Percentiles rank a stretch among this genome's conserved stretches.
phyloP scores from a whole-genome alignment of 371 early-diverging fungal species.

The Apophysomyces trapeziformis region DNA sequence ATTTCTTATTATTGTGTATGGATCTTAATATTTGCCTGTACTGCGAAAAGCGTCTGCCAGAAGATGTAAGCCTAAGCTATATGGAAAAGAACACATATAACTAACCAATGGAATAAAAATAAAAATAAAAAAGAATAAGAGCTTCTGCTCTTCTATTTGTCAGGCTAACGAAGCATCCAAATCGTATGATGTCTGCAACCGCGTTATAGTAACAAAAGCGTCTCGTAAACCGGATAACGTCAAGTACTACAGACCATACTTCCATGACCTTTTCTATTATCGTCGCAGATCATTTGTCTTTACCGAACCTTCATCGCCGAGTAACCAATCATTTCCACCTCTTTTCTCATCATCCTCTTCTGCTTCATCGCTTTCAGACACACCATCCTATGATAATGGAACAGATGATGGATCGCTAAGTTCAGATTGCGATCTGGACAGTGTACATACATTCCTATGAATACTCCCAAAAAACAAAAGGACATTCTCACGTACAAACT shows the following conservation, averaged over 20 bases:
- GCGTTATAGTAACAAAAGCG: not conserved
- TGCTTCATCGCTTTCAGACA: conserved; percentile 8
- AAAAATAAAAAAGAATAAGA: conserved; percentile 7
- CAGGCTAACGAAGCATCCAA: conserved; percentile 28
- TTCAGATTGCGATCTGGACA: conserved; percentile 17
- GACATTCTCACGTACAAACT: not conserved
- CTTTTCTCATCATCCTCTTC: conserved; percentile 15
- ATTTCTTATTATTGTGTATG: conserved; percentile 15
- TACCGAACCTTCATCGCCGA: not conserved
- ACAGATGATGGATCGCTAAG: not conserved
- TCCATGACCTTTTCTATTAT: conserved; percentile 27
- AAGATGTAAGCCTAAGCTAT: conserved; percentile 22
- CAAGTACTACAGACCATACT: not conserved
- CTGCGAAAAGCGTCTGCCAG: conserved; percentile 26
- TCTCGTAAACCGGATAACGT: not conserved
- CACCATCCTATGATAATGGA: not conserved
- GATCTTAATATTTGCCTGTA: conserved; percentile 32
- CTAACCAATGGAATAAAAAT: not conserved
- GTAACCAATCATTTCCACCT: conserved; percentile 2
- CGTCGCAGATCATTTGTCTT: conserved; percentile 26
- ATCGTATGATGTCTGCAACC: not conserved
- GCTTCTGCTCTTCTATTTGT: conserved; percentile 24
- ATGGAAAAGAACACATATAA: not conserved
- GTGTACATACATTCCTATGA: conserved; percentile 25
- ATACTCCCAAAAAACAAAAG: not conserved